These are phyloP conservation scores for Haplographium delicatum DNA, from an alignment of 495 filamentous ascomycete genomes.

Conservation along the genomic window DNA sequence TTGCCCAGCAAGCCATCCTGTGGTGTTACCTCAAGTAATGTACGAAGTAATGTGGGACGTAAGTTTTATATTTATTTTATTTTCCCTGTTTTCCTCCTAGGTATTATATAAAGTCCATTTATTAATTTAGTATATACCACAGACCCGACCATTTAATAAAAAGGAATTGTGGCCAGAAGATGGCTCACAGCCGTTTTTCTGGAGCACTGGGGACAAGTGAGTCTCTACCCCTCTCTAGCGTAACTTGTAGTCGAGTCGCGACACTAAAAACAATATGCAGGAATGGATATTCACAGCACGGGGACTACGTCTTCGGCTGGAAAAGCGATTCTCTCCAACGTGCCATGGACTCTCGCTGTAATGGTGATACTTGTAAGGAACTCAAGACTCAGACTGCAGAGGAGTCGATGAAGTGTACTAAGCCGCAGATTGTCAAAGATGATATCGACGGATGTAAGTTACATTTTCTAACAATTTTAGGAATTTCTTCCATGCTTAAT, in stretches of 20 bases:
- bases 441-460: constrained; percentile 45
- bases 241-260: constrained; percentile 40
- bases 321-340: constrained; percentile 44
- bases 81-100: too few species aligned
- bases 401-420: constrained; percentile 42
- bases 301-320: constrained; percentile 72
- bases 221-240: constrained; percentile 30
- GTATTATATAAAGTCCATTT: too few species aligned
- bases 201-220: constrained; percentile 39
- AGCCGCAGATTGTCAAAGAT: constrained; percentile 43
- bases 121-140: too few species aligned
- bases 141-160: constrained; percentile 30
- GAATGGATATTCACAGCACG: constrained; percentile 53
- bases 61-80: too few species aligned
- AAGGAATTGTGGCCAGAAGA: constrained; percentile 45
- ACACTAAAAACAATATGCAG: too few species aligned
- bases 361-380: constrained; percentile 43
- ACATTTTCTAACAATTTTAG: too few species aligned
- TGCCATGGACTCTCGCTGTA: constrained; percentile 44
- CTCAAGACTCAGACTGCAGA: constrained; percentile 37
- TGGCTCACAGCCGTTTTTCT: constrained; percentile 40
- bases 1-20: constrained; percentile 46
- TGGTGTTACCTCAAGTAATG: constrained; percentile 52
- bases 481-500: too few species aligned
- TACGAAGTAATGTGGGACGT: constrained; percentile 52